phyloP scores from a whole-genome alignment of 352 stramenopile species.

The Pythium vanterpoolii region DNA sequence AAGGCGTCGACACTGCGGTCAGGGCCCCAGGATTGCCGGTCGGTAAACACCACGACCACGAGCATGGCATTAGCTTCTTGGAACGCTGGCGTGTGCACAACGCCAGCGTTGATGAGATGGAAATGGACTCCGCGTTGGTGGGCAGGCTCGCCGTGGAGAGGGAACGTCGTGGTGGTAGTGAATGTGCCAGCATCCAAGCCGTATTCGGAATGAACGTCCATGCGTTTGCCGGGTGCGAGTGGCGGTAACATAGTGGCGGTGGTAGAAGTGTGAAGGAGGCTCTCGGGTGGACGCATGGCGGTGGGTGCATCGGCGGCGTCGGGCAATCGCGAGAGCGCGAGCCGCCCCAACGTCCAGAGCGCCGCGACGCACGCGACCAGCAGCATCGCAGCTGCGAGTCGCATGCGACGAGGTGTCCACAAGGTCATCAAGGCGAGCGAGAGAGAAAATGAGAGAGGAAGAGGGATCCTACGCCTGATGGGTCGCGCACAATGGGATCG shows the following conservation, averaged over 20 bases:
- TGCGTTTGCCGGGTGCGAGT: neutral
- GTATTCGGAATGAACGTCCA: neutral
- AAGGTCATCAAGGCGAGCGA: no score
- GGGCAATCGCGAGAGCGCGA: neutral
- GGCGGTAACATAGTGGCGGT: neutral
- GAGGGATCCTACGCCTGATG: no score
- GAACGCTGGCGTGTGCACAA: neutral
- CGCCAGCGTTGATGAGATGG: neutral
- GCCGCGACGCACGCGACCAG: neutral
- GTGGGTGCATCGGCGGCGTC: neutral
- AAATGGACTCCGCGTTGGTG: constrained; percentile 8
- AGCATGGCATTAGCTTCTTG: constrained; percentile 21
- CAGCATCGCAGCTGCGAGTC: neutral
- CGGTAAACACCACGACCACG: constrained; percentile 30
- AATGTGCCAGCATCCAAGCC: neutral
- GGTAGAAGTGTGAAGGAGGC: neutral
- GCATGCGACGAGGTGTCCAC: neutral
- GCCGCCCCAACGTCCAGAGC: neutral
- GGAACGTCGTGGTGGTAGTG: constrained; percentile 2
- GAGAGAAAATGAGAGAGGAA: no score
- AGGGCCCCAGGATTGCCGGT: constrained; percentile 31
- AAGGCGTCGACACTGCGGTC: constrained; percentile 26
- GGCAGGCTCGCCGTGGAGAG: constrained; percentile 8
- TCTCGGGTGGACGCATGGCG: neutral
- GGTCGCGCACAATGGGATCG: neutral